Base-by-base conservation (phyloP, 2,329 filamentous ascomycete genomes). In the Cadophora sp. region DNA sequence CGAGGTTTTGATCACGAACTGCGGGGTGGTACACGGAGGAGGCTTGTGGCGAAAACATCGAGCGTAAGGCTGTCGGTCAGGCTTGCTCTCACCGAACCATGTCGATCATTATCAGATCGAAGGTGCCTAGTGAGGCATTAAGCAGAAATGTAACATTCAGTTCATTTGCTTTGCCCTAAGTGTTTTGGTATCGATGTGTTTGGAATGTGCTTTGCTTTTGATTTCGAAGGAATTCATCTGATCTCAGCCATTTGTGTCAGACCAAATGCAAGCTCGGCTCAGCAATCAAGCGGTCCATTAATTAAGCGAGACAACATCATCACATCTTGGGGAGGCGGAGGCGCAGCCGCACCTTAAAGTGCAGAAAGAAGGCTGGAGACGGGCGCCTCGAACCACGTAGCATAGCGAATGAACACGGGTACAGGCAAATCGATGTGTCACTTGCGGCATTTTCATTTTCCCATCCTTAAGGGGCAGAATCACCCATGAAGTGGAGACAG, bases 221-320 rank as follows among this genome's bases (percentile, higher is more conserved):
- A n/a, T n/a, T 22, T 48, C 1, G 19, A 4, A 34, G 31, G n/a
- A 24, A 1, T 34, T 37, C 55, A 22, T 37, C 31, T 22, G n/a
- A 37, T 31, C 16, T 19, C 27, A 11, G 19, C 19, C 11, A 14
- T 22, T 9, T 37, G 14, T 43, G 43, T 48, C 6, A 34, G 27
- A 31, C 16, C 26, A n/a, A 56, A 56, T 4, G 22, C 19, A 56
- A 11, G 22, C 16, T 29, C 26, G 11, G 31, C 58, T 46, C 34
- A 24, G 58, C 56, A 43, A 24, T 60, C 22, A 46, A 46, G 56
- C 34, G 31, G 56, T 40, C 55, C 55, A 59, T 22, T 59, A 12
- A 37, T 59, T 60, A 60, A 60, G 56, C 58, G 58, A 60, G 37
- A 11, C 24, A 27, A 29, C 40, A 43, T 16, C 40, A 43, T 43